Evolutionary conservation across 306 rosid genomes (phyloP).

Genomic region (Dryas alaskensis): DNA sequence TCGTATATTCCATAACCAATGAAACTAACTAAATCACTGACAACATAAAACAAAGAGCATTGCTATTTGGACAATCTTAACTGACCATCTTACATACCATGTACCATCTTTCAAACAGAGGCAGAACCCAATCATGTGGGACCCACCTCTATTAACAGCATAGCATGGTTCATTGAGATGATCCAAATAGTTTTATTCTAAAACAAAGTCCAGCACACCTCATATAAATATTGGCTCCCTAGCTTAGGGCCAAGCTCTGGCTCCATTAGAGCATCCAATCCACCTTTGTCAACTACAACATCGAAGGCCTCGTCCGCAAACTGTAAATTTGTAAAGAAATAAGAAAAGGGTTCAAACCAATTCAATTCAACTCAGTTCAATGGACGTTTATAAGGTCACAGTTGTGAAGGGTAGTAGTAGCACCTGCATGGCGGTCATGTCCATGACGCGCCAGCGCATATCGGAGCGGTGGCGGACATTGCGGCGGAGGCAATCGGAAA

Average conservation of each 20-base stretch:
- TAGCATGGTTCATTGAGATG: no score
- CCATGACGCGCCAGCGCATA: constrained; percentile 98
- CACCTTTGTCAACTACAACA: constrained; percentile 85
- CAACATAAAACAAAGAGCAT: no score
- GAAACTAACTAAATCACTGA: constrained; percentile 6
- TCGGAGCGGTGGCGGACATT: constrained; percentile 74
- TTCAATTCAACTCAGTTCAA: background rate
- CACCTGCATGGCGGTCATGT: constrained; percentile 88
- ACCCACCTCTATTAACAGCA: no score
- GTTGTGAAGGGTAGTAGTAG: no score
- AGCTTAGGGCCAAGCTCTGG: constrained; percentile 79
- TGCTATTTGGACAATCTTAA: background rate
- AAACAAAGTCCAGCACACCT: constrained; percentile 41
- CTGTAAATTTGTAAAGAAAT: constrained; percentile 32
- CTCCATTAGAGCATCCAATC: constrained; percentile 96
- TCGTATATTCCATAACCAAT: background rate
- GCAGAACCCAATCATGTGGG: no score
- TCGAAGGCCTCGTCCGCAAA: constrained; percentile 52
- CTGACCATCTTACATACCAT: no score
- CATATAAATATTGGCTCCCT: constrained; percentile 70
- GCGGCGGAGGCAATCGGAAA: constrained; percentile 88
- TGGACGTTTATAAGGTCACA: no score
- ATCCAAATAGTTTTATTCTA: no score
- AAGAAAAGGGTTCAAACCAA: background rate
- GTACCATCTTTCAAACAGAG: no score